Evolutionary conservation across 1,139 yeast species (phyloP).

Genomic region (Candida sp.): DNA sequence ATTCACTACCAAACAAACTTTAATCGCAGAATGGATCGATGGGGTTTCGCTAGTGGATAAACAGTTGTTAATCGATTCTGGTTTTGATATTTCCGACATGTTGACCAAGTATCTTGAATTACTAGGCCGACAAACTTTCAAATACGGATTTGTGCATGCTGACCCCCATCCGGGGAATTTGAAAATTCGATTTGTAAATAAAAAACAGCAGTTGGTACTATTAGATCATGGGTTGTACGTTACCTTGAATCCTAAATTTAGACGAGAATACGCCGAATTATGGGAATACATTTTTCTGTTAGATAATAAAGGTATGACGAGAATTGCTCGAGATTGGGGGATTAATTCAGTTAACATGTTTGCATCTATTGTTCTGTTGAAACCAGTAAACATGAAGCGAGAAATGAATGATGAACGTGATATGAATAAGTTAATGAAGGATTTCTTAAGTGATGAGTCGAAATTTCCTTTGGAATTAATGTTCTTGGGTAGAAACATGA

Average conservation of each 20-base stretch:
- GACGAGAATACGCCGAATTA: slow-evolving; percentile 53
- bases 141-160: slow-evolving; percentile 75
- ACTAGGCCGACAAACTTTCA: slow-evolving; percentile 67
- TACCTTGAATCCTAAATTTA: slow-evolving; percentile 46
- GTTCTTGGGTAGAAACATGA: slow-evolving; percentile 67
- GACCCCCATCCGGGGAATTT: slow-evolving; percentile 87
- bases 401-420: slow-evolving; percentile 11
- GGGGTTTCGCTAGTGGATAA: slow-evolving; percentile 56
- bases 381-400: slow-evolving; percentile 33
- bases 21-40: slow-evolving; percentile 75
- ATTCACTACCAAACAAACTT: slow-evolving; percentile 45
- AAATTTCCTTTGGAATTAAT: slow-evolving; percentile 66
- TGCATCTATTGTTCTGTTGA: slow-evolving; percentile 55
- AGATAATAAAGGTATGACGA: slow-evolving; percentile 44
- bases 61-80: slow-evolving; percentile 34
- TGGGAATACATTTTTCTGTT: slow-evolving; percentile 64
- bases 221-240: slow-evolving; percentile 77
- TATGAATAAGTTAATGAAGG: slow-evolving; percentile 20
- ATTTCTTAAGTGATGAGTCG: slow-evolving; percentile 57
- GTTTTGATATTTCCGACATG: slow-evolving; percentile 40
- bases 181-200: slow-evolving; percentile 43
- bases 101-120: slow-evolving; percentile 53
- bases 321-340: slow-evolving; percentile 64
- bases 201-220: slow-evolving; percentile 59
- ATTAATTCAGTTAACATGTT: slow-evolving; percentile 64